These are phyloP conservation scores for Phialophora macrospora DNA, from an alignment of 2,329 filamentous ascomycete genomes.

Conservation along the genomic window DNA sequence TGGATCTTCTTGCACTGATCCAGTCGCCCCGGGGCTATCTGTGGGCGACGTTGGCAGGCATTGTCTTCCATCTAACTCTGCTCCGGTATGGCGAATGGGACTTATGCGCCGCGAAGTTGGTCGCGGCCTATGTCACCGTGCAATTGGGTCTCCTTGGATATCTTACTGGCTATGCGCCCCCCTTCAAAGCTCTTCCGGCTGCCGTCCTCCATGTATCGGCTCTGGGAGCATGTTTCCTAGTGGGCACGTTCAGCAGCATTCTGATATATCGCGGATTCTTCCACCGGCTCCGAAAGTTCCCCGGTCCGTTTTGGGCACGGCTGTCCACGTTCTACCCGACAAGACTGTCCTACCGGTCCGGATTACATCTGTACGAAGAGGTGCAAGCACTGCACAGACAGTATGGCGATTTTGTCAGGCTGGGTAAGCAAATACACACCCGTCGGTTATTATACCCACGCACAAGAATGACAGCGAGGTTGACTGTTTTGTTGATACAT, in stretches of 20 bases:
- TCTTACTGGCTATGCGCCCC: neutral
- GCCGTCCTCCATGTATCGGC: neutral
- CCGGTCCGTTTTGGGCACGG: conserved; percentile 39
- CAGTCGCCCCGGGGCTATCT: no score
- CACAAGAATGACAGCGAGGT: neutral
- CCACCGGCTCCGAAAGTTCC: conserved; percentile 40
- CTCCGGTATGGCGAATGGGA: conserved; percentile 14
- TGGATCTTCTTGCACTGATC: no score
- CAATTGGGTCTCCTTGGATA: neutral
- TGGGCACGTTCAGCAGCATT: conserved; percentile 35
- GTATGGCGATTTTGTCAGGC: conserved; percentile 43
- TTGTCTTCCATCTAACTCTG: neutral
- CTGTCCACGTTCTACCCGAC: conserved; percentile 26
- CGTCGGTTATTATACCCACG: neutral
- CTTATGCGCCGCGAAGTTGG: neutral
- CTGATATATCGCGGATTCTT: conserved; percentile 41
- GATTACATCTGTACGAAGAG: conserved; percentile 25
- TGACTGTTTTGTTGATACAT: neutral
- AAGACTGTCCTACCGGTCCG: conserved; percentile 20
- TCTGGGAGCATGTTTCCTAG: neutral
- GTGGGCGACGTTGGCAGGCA: neutral
- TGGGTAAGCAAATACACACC: conserved; percentile 30
- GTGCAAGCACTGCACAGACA: conserved; percentile 37
- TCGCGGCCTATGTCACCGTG: neutral
- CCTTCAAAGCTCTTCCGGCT: neutral